Evolutionary conservation across 2,329 filamentous ascomycete species (phyloP), one percentile per base, ranked within the genome.

Genomic region (Pestalotiopsis sp.): DNA sequence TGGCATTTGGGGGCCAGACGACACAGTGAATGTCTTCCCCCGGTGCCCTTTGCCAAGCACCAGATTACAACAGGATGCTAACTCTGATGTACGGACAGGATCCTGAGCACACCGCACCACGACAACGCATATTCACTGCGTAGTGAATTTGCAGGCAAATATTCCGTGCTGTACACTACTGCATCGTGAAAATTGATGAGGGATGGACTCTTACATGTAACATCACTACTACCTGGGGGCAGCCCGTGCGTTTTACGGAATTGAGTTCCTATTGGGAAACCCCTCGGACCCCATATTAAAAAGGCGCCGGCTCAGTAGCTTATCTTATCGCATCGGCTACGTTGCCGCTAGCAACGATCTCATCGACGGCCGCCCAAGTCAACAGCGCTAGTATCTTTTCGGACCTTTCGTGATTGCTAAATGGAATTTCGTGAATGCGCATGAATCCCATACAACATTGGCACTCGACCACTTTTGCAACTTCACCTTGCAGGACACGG

Each of bases 281-380:
- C 30, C 30, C 30, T 35, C 30, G 30, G 44, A 52, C 44, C 44
- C 44, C 44, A 52, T 52, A 52, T n/a, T n/a, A 52, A 52, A 22
- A 17, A n/a, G 44, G 44, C 44, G 20, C 44, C 20, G 17, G 20
- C 17, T 52, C 13, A 1, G 5, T 52, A 52, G 44, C 38, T 63
- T 63, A 63, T 63, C 60, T 61, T 63, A 63, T 63, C 60, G 39
- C 60, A 52, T 24, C 20, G 60, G 48, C 35, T 35, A 24, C 17
- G 63, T 65, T 65, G 63, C 63, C 30, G 63, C 24, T 65, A 44
- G 52, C 63, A 65, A 65, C 63, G 44, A 52, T 52, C 44, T 52
- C 44, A 52, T 52, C 20, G 22, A 22, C 17, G 44, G 39, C n/a
- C 14, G 22, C 13, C 48, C 40, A 39, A 65, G 63, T 65, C 63